Percentiles rank a stretch among this genome's conserved stretches.
Conservation (phyloP, 2,329 filamentous ascomycete genomes). For the Epichloe elymi region DNA sequence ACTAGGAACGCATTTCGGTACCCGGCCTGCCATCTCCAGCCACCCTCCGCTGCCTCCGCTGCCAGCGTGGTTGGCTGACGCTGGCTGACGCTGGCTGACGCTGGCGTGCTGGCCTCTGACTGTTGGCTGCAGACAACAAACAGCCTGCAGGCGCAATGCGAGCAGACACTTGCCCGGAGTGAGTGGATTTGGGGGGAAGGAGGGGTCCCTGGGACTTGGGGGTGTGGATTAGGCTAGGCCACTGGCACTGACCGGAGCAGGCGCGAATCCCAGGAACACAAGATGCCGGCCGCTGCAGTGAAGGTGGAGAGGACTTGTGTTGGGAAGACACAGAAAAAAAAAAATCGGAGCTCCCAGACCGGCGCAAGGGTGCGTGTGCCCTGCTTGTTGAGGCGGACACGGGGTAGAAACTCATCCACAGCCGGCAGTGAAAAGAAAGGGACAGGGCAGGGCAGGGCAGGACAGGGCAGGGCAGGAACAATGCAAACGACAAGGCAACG, state of each 20-base stretch:
- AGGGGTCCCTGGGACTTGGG: not conserved
- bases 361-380: slow-evolving; percentile 8
- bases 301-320: not conserved
- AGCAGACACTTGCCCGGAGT: not conserved
- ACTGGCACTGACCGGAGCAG: not conserved
- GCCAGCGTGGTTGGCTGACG: not conserved
- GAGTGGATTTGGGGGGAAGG: not conserved
- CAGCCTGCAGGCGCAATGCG: slow-evolving; percentile 1
- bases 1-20: slow-evolving; percentile 2
- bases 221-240: not conserved
- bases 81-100: no score
- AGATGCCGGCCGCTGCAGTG: not conserved
- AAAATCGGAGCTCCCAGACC: slow-evolving; percentile 8
- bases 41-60: not conserved
- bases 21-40: slow-evolving; percentile 2
- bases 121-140: not conserved
- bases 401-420: not conserved
- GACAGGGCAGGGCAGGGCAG: not conserved
- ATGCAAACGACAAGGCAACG: not conserved
- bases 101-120: not conserved
- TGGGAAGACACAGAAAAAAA: not conserved
- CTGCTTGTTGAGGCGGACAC: slow-evolving; percentile 3
- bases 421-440: not conserved
- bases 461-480: not conserved
- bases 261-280: slow-evolving; percentile 1